phyloP scores from a whole-genome alignment of 306 rosid genomes.

The Cucumis cinereus region DNA sequence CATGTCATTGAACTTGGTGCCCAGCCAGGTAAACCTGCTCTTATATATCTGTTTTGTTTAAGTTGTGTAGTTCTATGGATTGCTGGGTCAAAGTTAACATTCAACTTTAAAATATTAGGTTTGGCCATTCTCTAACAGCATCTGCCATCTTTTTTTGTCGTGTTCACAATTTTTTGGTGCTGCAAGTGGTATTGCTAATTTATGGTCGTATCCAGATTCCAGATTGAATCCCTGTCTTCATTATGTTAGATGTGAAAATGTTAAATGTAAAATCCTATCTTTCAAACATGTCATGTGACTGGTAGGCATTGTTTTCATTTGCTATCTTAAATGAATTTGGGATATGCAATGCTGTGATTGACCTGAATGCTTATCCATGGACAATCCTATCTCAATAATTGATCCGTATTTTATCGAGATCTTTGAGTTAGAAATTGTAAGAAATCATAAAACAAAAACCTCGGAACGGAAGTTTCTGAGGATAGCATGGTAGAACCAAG shows the following conservation, averaged over 20 bases:
- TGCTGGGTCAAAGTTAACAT: slow-evolving; percentile 1
- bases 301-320: not conserved
- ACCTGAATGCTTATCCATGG: not conserved
- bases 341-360: not conserved
- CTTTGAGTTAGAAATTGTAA: not conserved
- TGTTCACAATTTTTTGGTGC: not conserved
- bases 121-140: not conserved
- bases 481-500: not conserved
- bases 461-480: not conserved
- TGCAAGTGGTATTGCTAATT: not conserved
- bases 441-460: not conserved
- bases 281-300: not conserved
- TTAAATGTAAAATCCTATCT: not conserved
- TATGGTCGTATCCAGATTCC: not conserved
- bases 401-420: not conserved
- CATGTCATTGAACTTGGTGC: slow-evolving; percentile 98
- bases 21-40: slow-evolving; percentile 68
- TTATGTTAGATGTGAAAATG: not conserved
- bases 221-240: not conserved
- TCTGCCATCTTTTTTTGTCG: not conserved
- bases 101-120: not conserved
- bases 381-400: not conserved
- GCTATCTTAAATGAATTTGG: not conserved
- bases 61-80: not conserved
- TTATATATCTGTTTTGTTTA: not conserved